phyloP scores from a whole-genome alignment of 208 protist genomes.

The Leptomonas pyrrhocoris region DNA sequence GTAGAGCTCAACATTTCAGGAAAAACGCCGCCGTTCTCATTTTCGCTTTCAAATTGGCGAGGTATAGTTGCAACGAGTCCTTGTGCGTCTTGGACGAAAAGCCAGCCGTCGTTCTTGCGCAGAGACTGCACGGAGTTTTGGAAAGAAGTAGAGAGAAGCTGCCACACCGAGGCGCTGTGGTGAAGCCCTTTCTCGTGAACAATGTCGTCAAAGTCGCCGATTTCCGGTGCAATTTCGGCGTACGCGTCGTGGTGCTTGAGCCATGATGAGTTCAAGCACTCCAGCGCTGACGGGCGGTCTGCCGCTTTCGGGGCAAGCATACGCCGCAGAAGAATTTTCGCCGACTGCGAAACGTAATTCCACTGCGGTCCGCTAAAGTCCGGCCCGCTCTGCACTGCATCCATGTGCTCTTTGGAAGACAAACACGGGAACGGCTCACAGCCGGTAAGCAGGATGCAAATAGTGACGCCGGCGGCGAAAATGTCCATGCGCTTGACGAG shows the following conservation, averaged over 20 bases:
- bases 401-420: slow-evolving; percentile 46
- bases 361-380: slow-evolving; percentile 50
- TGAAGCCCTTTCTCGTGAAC: slow-evolving; percentile 18
- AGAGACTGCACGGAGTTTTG: slow-evolving; percentile 39
- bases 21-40: slow-evolving; percentile 15
- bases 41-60: slow-evolving; percentile 27
- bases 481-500: slow-evolving; percentile 66
- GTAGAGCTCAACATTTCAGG: background rate
- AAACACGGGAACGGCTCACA: slow-evolving; percentile 56
- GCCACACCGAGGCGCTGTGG: slow-evolving; percentile 21
- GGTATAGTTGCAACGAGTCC: slow-evolving; percentile 41
- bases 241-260: slow-evolving; percentile 36
- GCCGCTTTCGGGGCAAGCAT: slow-evolving; percentile 46
- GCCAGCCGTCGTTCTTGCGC: slow-evolving; percentile 47
- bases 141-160: slow-evolving; percentile 36
- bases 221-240: slow-evolving; percentile 7
- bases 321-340: slow-evolving; percentile 43
- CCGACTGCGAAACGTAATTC: slow-evolving; percentile 50
- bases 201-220: slow-evolving; percentile 18
- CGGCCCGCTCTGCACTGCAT: slow-evolving; percentile 42
- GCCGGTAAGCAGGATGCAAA: slow-evolving; percentile 64
- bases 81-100: slow-evolving; percentile 42
- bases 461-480: slow-evolving; percentile 60
- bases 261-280: slow-evolving; percentile 50
- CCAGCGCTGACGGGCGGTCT: slow-evolving; percentile 47